Evolutionary conservation across 352 stramenopile species (phyloP).

Genomic region (Globisporangium emineosum): DNA sequence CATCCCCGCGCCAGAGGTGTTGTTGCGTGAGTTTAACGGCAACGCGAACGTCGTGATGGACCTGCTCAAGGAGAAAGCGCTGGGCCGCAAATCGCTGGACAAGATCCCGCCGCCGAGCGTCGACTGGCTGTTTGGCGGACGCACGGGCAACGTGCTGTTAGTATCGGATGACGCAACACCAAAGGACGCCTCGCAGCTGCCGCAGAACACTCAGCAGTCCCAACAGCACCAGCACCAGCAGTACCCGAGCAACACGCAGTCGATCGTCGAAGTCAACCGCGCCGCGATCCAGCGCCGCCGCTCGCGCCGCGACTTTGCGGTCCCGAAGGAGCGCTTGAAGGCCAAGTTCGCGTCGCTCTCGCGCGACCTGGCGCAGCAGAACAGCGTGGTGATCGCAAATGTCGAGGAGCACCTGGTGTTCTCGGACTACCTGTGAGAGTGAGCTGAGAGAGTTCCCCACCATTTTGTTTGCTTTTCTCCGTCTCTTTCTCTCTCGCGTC

Average conservation of each 20-base stretch:
- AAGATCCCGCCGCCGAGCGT: constrained; percentile 64
- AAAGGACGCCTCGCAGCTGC: background rate
- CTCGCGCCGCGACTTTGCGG: constrained; percentile 50
- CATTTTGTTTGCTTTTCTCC: background rate
- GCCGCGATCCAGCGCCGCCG: constrained; percentile 32
- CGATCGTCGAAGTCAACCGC: constrained; percentile 63
- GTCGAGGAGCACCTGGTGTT: constrained; percentile 70
- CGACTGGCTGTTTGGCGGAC: constrained; percentile 50
- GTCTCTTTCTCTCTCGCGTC: background rate
- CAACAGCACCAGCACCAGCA: constrained; percentile 10
- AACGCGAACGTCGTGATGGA: constrained; percentile 69
- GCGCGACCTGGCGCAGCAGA: constrained; percentile 50
- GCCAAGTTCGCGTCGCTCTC: constrained; percentile 67
- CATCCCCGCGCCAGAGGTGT: constrained; percentile 60
- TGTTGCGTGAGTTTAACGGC: constrained; percentile 65
- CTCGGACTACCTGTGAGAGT: constrained; percentile 60
- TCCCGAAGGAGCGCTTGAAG: constrained; percentile 68
- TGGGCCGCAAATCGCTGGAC: constrained; percentile 58
- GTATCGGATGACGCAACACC: constrained; percentile 25
- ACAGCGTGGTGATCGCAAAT: constrained; percentile 32
- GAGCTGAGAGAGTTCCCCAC: background rate
- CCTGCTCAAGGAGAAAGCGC: constrained; percentile 65
- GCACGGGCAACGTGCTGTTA: constrained; percentile 50
- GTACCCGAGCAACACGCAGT: constrained; percentile 23
- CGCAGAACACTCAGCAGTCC: background rate